Evolutionary conservation across 257 asterid genomes (phyloP).

Genomic region (Nicotiana knightiana): DNA sequence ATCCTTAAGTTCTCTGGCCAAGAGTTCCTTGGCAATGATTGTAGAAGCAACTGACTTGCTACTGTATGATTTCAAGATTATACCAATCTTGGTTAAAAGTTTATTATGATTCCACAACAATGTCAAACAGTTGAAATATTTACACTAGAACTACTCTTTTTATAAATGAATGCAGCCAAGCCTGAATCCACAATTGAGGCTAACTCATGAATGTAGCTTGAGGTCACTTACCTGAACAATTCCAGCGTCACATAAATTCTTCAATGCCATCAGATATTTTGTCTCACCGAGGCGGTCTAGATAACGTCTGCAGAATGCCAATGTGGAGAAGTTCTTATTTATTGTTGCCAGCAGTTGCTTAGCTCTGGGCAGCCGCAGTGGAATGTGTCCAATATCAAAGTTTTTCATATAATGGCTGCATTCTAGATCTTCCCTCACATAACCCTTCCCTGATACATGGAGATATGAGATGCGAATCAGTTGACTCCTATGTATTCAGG

Average conservation of each 20-base stretch:
- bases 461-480: neutral
- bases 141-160: too few relatives aligned
- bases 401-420: constrained; percentile 99
- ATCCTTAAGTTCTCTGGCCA: too few relatives aligned
- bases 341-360: constrained; percentile 86
- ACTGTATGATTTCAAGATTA: too few relatives aligned
- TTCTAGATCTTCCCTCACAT: constrained; percentile 92
- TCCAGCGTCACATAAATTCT: constrained; percentile 93
- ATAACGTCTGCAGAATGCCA: constrained; percentile 96
- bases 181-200: neutral
- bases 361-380: constrained; percentile 87
- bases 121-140: too few relatives aligned
- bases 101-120: too few relatives aligned
- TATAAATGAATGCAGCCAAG: neutral
- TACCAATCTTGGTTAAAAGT: too few relatives aligned
- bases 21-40: too few relatives aligned
- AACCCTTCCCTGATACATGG: constrained; percentile 67
- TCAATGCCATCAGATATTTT: constrained; percentile 88
- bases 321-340: constrained; percentile 80
- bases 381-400: constrained; percentile 86
- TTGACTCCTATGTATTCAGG: neutral
- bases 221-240: constrained; percentile 62
- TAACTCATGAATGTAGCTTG: neutral
- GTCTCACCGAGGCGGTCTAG: constrained; percentile 93
- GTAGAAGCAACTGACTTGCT: too few relatives aligned